Base-by-base conservation (phyloP, 1,284 basidiomycete genomes). In the Sparassis latifolia region DNA sequence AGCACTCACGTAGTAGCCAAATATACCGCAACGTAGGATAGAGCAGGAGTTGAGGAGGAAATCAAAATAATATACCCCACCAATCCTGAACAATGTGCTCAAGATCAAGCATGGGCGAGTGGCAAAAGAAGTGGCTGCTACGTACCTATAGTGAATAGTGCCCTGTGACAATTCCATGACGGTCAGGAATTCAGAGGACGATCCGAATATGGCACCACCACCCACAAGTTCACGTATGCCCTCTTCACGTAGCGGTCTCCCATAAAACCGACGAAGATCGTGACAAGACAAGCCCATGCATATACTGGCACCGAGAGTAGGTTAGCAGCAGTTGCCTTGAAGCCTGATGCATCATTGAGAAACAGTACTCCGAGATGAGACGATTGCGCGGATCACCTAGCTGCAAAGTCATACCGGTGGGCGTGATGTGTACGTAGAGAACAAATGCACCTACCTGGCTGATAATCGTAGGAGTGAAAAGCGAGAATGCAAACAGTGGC, bases 391-490 rank as follows among this genome's bases (percentile, higher is more conserved):
- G 20, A 20, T 20, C 20, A 20, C 20, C 20, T 20, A 20, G 20
- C 20, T 20, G 20, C 20, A 20, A 20, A 20, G 20, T 20, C 20
- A 20, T 20, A 20, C 20, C 20, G 20, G 20, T 20, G 20, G 20
- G 20, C 20, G 20, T 20, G 20, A 20, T 20, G 20, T 20, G 20
- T 20, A 20, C 29, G 31, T 33, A 33, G 32, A n/a, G 27, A 33
- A 31, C 9, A 28, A 48, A 44, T 32, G 56, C 65, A 29, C 20
- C 20, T 43, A 75, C 71, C 63, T 78, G 64, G 47, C 67, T 72
- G 49, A 79, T 75, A 49, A 79, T 78, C 3, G 73, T 78, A 1
- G 80, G 80, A 0, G 76, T 73, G 58, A 82, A 82, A 0, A 81
- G 63, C 1, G 73, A 72, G 57, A 81, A 81, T 0, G 78, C 75